Evolutionary conservation across 768 basidiomycete genomes (phyloP).

Genomic region (Tylopilus sp.): DNA sequence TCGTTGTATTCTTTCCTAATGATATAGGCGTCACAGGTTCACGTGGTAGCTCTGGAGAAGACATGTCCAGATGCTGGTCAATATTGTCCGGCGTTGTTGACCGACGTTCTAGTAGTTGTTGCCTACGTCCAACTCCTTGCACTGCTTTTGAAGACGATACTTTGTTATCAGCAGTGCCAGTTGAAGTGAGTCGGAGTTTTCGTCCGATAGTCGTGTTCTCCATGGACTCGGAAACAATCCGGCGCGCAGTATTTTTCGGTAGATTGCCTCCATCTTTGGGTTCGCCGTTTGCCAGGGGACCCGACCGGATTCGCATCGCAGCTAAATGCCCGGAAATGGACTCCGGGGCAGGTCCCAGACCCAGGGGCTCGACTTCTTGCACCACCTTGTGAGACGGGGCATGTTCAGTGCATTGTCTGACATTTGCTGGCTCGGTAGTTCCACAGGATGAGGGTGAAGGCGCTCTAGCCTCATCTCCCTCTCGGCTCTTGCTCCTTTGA

Average conservation of each 20-base stretch:
- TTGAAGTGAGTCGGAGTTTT: constrained; percentile 1
- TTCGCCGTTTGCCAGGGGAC: constrained; percentile 3
- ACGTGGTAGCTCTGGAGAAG: constrained; percentile 31
- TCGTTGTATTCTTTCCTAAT: constrained; percentile 20
- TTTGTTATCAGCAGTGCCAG: constrained; percentile 1
- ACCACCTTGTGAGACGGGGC: constrained; percentile 7
- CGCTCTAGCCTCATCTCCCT: neutral
- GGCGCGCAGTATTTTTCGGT: constrained; percentile 8
- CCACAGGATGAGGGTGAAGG: constrained; percentile 7
- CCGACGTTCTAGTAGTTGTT: constrained; percentile 8
- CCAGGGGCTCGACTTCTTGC: constrained; percentile 8
- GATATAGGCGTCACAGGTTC: constrained; percentile 33
- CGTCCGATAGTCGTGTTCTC: constrained; percentile 5
- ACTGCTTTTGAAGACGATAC: constrained; percentile 8
- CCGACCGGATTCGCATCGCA: constrained; percentile 18
- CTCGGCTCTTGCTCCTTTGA: constrained; percentile 8
- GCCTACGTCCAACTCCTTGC: neutral
- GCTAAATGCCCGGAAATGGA: constrained; percentile 30
- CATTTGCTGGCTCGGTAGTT: neutral
- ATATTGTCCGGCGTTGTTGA: constrained; percentile 14
- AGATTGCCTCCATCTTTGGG: constrained; percentile 1
- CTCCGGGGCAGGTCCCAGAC: constrained; percentile 21
- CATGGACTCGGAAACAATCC: constrained; percentile 19
- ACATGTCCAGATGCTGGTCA: constrained; percentile 16
- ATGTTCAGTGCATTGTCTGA: constrained; percentile 16